Evolutionary conservation across 2,329 filamentous ascomycete genomes (phyloP), one percentile per base, ranked within the genome.

Genomic region (Pochonia chlamydosporia): DNA sequence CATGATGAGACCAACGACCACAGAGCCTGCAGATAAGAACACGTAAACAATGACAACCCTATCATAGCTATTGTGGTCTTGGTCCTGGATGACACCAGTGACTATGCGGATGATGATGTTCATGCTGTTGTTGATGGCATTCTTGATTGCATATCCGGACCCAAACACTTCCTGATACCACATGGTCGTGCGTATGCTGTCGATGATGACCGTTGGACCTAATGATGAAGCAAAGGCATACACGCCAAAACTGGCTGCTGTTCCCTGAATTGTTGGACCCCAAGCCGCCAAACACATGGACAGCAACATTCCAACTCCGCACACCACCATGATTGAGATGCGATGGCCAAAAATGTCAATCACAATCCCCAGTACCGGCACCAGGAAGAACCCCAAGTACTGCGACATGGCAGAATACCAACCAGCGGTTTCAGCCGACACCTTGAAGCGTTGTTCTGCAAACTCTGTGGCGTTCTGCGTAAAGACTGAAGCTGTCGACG

Each of bases 111-210:
- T 66, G 44, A 83, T 76, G 49, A 83, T 81, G 49, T 70, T 80
- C 76, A 82, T 82, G 25, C 72, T 74, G 58, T 84, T 84, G 56
- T 83, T 82, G 56, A 82, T 76, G 20, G 75, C 75, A 30, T 83
- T 73, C 49, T 84, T 84, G 47, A 82, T 60, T 1, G 77, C 71
- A 49, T 82, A 83, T 0, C 75, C 81, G 0, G 77, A 75, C 0
- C 79, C 80, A 49, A 83, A 84, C 0, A 80, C 75, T 3, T 75
- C 75, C 47, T 79, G 75, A 23, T 81, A 69, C 75, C 77, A 81
- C 60, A 84, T 73, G 1, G 72, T 71, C 0, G 79, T 81, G 14
- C 81, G 75, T 23, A 82, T 79, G 20, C 74, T 68, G 55, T 84
- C 80, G 44, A 84, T 81, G 49, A 83, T 78, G 3, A 73, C 67